Base-by-base conservation (phyloP, 441 rosid genomes). In the Codiaeum variegatum region DNA sequence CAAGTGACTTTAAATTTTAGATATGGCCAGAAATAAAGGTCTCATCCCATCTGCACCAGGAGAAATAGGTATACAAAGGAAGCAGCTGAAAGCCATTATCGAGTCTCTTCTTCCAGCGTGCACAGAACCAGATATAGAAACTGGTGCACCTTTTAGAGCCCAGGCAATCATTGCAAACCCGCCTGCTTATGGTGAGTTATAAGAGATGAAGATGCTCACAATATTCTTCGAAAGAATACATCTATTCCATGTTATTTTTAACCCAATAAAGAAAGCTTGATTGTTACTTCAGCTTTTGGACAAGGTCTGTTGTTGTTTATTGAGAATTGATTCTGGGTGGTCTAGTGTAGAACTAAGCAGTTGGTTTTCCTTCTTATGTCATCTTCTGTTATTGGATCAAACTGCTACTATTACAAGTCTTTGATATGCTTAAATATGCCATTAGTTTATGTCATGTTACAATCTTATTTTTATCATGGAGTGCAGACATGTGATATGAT, bases 111-210 rank as follows among this genome's bases (percentile, higher is more conserved):
- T 91, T 79, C 97, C 98, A 0, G 98, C 99, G 23, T 95, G 99
- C 81, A 90, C 86, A 60, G 95, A 90, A 77, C 96, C 96, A 5
- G 96, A 93, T 83, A 75, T 83, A 56, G 97, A 90, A 87, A 88
- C 97, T 55, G 85, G 86, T 71, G 78, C 69, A 63, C 80, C 88
- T 73, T 95, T 93, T 80, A 85, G 85, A 91, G 97, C 98, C 72
- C 98, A 95, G 81, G 99, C 99, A 66, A 89, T 95, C 62, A 93
- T 95, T 72, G 97, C 99, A 78, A 95, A 95, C 75, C 99, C 99
- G 68, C 98, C 98, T 64, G 97, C 98, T 28, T 95, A 93, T 80
- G 96, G 96, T 91, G 69, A 83, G 90, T 73, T 69, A 51, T 60
- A 31, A 34, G 67, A 56, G 18, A 18, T 21, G 23, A 60, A 47